Conservation (phyloP, 2,329 filamentous ascomycete species). For the Phyllosticta citriasiana region DNA sequence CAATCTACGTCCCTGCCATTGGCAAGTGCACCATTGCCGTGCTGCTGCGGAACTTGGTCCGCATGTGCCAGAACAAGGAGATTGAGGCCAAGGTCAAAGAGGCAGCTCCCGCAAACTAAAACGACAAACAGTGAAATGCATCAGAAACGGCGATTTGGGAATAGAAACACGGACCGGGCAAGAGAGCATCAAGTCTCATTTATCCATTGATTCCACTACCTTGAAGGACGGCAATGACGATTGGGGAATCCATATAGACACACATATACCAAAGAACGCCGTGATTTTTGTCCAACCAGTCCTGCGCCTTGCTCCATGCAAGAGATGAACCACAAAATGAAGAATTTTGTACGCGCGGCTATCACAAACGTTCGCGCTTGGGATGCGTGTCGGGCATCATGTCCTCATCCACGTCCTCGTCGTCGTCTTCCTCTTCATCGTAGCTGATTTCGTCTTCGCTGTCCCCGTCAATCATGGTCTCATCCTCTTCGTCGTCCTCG, state of each 20-base stretch:
- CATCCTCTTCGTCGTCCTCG: constrained; percentile 37
- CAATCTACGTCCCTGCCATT: constrained; percentile 93
- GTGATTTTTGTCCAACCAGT: constrained; percentile 7
- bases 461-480: constrained; percentile 14
- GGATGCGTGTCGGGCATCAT: constrained; percentile 9
- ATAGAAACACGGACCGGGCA: neutral
- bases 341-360: neutral
- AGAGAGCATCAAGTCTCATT: neutral
- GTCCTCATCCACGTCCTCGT: constrained; percentile 16
- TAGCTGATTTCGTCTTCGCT: constrained; percentile 24
- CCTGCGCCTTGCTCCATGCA: constrained; percentile 9
- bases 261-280: constrained; percentile 11
- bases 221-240: constrained; percentile 1
- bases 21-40: constrained; percentile 97
- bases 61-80: constrained; percentile 35
- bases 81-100: constrained; percentile 15
- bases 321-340: constrained; percentile 2
- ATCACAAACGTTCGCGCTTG: constrained; percentile 9
- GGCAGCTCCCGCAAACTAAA: constrained; percentile 14
- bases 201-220: constrained; percentile 2
- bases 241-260: neutral
- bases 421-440: neutral
- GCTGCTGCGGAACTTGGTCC: constrained; percentile 73
- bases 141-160: neutral
- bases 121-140: neutral